phyloP scores from a whole-genome alignment of 1,284 basidiomycete species.

The Sporisorium exsertum region DNA sequence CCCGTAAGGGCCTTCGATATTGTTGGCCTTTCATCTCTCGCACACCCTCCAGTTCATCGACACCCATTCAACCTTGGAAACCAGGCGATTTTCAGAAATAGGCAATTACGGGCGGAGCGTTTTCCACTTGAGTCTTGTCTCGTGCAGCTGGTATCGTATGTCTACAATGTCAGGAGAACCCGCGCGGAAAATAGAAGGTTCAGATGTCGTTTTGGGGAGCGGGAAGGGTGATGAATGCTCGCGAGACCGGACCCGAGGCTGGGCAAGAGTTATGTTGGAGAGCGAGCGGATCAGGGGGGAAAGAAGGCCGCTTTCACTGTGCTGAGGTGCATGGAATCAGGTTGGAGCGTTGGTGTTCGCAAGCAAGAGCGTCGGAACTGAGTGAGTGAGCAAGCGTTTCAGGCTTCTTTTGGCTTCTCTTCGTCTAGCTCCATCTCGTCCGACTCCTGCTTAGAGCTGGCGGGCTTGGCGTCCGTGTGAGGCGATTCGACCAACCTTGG shows the following conservation, averaged over 20 bases:
- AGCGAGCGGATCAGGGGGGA: too few relatives aligned
- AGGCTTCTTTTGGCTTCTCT: constrained; percentile 15
- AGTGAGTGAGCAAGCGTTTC: not conserved
- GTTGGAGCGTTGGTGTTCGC: too few relatives aligned
- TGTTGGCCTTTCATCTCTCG: not conserved
- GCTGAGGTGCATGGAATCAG: too few relatives aligned
- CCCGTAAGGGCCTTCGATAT: too few relatives aligned
- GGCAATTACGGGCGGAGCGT: constrained; percentile 14
- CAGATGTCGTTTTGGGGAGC: constrained; percentile 8
- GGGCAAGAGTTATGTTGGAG: not conserved
- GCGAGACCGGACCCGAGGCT: constrained; percentile 16
- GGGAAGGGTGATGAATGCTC: constrained; percentile 15
- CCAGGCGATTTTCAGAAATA: constrained; percentile 3
- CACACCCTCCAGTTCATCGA: not conserved
- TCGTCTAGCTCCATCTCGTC: constrained; percentile 43
- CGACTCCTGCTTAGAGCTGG: constrained; percentile 27
- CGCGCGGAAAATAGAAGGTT: constrained; percentile 25
- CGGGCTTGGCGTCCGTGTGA: constrained; percentile 41
- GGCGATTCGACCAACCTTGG: constrained; percentile 59
- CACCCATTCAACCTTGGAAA: too few relatives aligned
- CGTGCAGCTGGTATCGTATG: constrained; percentile 52
- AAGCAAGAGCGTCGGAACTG: not conserved
- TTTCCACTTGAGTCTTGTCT: constrained; percentile 27
- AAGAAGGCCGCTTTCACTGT: not conserved
- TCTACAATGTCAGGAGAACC: constrained; percentile 46